These are phyloP conservation scores for Basidioascus undulatus DNA, from an alignment of 768 basidiomycete genomes.

Conservation along the genomic window DNA sequence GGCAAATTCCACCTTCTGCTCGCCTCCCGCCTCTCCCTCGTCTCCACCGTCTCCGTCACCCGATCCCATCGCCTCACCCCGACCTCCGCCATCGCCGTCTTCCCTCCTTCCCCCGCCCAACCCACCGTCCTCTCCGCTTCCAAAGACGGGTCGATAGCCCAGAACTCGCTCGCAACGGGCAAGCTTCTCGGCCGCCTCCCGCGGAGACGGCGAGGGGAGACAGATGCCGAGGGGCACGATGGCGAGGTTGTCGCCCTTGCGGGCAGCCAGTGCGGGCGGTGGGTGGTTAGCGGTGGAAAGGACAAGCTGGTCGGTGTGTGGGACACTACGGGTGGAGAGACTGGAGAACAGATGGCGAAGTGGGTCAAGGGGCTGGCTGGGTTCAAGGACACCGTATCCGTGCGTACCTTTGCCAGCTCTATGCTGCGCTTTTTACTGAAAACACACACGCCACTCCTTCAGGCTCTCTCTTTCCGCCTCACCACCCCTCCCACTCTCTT, in stretches of 20 bases:
- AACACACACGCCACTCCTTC: background rate
- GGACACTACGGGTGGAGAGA: conserved; percentile 24
- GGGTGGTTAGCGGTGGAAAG: conserved; percentile 63
- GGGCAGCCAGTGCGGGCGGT: conserved; percentile 58
- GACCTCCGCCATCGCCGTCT: conserved; percentile 2
- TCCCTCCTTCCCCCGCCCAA: conserved; percentile 19
- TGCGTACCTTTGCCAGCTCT: conserved; percentile 23
- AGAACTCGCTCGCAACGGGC: conserved; percentile 52
- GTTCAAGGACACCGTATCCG: conserved; percentile 41
- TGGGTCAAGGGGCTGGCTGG: conserved; percentile 70
- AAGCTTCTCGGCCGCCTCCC: conserved; percentile 33
- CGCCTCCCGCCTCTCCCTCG: conserved; percentile 24
- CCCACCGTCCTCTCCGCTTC: conserved; percentile 34
- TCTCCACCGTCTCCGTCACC: background rate
- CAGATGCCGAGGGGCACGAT: conserved; percentile 44
- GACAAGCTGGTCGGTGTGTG: conserved; percentile 66
- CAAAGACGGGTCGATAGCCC: conserved; percentile 73
- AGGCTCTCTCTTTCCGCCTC: conserved; percentile 56
- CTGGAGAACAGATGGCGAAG: conserved; percentile 20
- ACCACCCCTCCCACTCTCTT: conserved; percentile 49
- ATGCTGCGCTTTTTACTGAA: conserved; percentile 14
- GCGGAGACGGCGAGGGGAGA: conserved; percentile 4
- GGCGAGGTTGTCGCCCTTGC: conserved; percentile 69
- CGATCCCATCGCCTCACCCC: conserved; percentile 6
- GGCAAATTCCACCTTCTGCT: conserved; percentile 67